Evolutionary conservation across 2,329 filamentous ascomycete species (phyloP).

Genomic region (Xylariaceae sp.): DNA sequence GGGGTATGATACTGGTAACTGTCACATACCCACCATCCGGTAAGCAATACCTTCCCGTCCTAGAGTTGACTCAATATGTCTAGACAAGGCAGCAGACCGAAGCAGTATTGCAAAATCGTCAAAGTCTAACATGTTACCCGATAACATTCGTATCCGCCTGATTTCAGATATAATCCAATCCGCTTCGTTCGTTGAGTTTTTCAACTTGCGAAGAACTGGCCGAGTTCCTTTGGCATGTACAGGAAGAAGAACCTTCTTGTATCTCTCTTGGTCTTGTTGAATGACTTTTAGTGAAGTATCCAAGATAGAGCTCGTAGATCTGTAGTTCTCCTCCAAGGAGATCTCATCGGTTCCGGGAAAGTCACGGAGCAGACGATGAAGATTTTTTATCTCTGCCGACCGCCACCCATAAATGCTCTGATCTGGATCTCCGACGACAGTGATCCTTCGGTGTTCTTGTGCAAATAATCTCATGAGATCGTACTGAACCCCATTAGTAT

Average conservation of each 20-base stretch:
- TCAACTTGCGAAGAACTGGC: slow-evolving; percentile 80
- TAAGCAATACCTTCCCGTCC: slow-evolving; percentile 85
- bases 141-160: slow-evolving; percentile 70
- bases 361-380: slow-evolving; percentile 76
- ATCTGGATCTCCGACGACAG: slow-evolving; percentile 94
- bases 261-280: slow-evolving; percentile 82
- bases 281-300: slow-evolving; percentile 83
- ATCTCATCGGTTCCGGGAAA: slow-evolving; percentile 82
- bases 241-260: slow-evolving; percentile 78
- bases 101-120: slow-evolving; percentile 86
- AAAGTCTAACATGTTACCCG: slow-evolving; percentile 72
- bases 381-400: slow-evolving; percentile 88
- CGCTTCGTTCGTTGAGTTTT: slow-evolving; percentile 74
- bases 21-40: slow-evolving; percentile 76
- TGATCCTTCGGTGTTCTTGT: slow-evolving; percentile 74
- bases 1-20: neutral
- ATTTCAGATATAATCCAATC: slow-evolving; percentile 90
- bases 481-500: slow-evolving; percentile 94
- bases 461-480: slow-evolving; percentile 91
- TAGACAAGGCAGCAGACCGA: slow-evolving; percentile 81
- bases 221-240: slow-evolving; percentile 80
- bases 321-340: slow-evolving; percentile 91
- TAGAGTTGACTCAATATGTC: slow-evolving; percentile 83
- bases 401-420: slow-evolving; percentile 98
- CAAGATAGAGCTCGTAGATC: slow-evolving; percentile 86